Evolutionary conservation across 306 rosid genomes (phyloP), one percentile per base, ranked within the genome.

Genomic region (Prunus dulcis): DNA sequence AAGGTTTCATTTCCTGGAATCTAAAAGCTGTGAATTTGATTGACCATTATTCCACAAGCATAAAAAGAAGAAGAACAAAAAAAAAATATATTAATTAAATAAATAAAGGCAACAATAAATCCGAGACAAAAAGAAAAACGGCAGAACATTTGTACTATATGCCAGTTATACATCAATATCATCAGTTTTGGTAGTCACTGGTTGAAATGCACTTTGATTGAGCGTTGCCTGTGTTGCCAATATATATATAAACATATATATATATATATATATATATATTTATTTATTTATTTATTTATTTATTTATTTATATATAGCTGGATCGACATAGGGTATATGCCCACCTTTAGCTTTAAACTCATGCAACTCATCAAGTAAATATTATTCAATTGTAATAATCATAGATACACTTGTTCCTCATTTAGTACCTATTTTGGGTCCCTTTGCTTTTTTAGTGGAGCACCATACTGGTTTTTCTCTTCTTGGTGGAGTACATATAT

Each of bases 391-490:
- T 18, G 22, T 3, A 64, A 4, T 34, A 30, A 3, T 14, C 20
- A 19, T 72, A 38, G 64, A 64, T 53, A 62, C 15, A 65, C 56
- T 67, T 25, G 43, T 67, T 67, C 67, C 74, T 55, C 10, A 23
- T 19, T 51, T 27, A 32, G 32, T 25, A 56, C 64, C 20, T 56
- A 9, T 8, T 53, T 76, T 61, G 45, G 49, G 62, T 7, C 74
- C 80, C 57, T 18, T 6, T 61, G 50, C 78, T 27, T 62, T 61
- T 41, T 76, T 76, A 67, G 74, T 76, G 80, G 74, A 67, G 60
- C 80, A 43, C 80, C 71, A 65, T 64, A 49, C 27, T 10, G 58
- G 30, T 32, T 71, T 71, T 51, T 30, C 75, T 53, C 60, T 53
- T 71, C 75, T 53, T 53, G 20, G 60, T 51, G 64, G 15, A 38